phyloP scores from a whole-genome alignment of 176 grass and related monocot genomes.

The Paspalum notatum region DNA sequence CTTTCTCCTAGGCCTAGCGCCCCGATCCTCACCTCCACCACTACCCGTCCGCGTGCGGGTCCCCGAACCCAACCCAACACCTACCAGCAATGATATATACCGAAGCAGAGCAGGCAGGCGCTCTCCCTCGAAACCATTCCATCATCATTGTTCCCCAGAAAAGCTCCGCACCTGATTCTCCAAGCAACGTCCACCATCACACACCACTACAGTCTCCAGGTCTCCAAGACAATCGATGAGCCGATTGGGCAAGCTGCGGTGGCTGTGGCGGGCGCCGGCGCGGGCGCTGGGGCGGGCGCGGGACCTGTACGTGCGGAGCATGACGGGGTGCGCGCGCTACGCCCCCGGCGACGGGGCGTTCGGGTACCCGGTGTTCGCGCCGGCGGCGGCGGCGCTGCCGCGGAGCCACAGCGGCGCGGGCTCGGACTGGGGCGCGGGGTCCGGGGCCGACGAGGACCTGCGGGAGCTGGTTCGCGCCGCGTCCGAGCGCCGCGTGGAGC shows the following conservation, averaged over 20 bases:
- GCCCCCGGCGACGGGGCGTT: constrained; percentile 49
- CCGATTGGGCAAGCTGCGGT: constrained; percentile 37
- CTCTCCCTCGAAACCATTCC: constrained; percentile 16
- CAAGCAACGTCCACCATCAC: not conserved
- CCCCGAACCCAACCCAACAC: not conserved
- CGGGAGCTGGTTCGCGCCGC: constrained; percentile 54
- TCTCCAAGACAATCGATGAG: constrained; percentile 30
- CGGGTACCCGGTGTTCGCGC: constrained; percentile 60
- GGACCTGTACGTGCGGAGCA: constrained; percentile 48
- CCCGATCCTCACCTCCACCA: not conserved
- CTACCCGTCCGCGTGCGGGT: not conserved
- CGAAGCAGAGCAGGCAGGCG: too few relatives aligned
- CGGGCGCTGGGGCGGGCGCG: constrained; percentile 45
- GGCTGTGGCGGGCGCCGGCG: constrained; percentile 57
- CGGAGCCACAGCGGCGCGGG: constrained; percentile 34
- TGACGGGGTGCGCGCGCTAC: constrained; percentile 57
- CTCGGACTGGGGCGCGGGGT: not conserved
- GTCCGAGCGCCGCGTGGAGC: constrained; percentile 34
- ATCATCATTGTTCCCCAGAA: not conserved
- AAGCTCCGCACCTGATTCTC: constrained; percentile 5
- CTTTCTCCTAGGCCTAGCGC: not conserved
- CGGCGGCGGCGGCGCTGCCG: constrained; percentile 11
- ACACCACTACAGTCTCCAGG: not conserved
- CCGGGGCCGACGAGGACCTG: constrained; percentile 41
- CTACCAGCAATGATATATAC: constrained; percentile 23